Conservation (phyloP, 805 yeast genomes). For the Metschnikowia borealis region DNA sequence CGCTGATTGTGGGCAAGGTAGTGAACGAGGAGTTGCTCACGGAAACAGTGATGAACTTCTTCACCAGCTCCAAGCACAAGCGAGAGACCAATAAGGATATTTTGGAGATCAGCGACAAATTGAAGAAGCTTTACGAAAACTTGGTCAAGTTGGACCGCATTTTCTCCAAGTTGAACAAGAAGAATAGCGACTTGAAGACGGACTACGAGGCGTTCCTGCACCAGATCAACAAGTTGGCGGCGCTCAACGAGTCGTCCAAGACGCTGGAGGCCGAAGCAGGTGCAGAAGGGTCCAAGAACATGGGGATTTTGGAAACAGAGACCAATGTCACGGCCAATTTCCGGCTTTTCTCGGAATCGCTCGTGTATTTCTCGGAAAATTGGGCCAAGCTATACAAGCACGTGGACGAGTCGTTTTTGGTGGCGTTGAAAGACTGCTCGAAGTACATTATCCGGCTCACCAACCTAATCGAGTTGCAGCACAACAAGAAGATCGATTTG, state of each 20-base stretch:
- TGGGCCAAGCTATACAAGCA: slow-evolving; percentile 41
- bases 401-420: slow-evolving; percentile 76
- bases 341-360: slow-evolving; percentile 34
- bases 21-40: slow-evolving; percentile 75
- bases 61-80: slow-evolving; percentile 61
- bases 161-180: slow-evolving; percentile 65
- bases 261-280: not conserved
- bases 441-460: slow-evolving; percentile 51
- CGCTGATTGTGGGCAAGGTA: slow-evolving; percentile 32
- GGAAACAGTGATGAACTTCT: slow-evolving; percentile 91
- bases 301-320: slow-evolving; percentile 18
- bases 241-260: slow-evolving; percentile 35
- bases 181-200: slow-evolving; percentile 65
- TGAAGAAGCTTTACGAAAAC: slow-evolving; percentile 82
- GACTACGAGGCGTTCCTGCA: slow-evolving; percentile 70
- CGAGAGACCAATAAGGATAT: slow-evolving; percentile 71
- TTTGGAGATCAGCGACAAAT: slow-evolving; percentile 64
- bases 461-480: slow-evolving; percentile 74
- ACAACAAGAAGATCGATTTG: slow-evolving; percentile 85
- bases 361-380: slow-evolving; percentile 36
- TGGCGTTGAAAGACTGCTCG: slow-evolving; percentile 81
- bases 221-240: slow-evolving; percentile 66
- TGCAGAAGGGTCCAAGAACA: slow-evolving; percentile 10
- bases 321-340: slow-evolving; percentile 23
- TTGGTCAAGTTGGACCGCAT: slow-evolving; percentile 73